Conservation (phyloP, 164 flowering plant species). For the Chloranthus sessilifolius region DNA sequence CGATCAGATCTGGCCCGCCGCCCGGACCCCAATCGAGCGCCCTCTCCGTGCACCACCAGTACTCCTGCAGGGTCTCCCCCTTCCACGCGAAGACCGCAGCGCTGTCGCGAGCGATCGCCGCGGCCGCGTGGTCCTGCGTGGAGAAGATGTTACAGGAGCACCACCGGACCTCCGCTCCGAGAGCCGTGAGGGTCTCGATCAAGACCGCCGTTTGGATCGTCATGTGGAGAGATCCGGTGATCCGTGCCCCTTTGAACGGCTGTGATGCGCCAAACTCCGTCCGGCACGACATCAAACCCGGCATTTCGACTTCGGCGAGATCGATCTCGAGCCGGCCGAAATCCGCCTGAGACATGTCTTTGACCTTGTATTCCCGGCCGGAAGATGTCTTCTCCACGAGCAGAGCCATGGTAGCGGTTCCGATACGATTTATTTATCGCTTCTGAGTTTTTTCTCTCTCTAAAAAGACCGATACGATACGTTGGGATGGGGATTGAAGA, state of each 20-base stretch:
- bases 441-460: too few relatives aligned
- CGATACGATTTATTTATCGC: too few relatives aligned
- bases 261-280: slow-evolving; percentile 21
- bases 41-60: slow-evolving; percentile 38
- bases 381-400: slow-evolving; percentile 21
- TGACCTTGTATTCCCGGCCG: slow-evolving; percentile 28
- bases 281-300: slow-evolving; percentile 24
- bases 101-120: slow-evolving; percentile 32
- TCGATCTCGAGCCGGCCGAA: slow-evolving; percentile 28
- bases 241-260: slow-evolving; percentile 23
- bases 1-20: slow-evolving; percentile 31
- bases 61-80: slow-evolving; percentile 29
- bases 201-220: slow-evolving; percentile 32
- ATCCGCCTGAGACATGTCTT: slow-evolving; percentile 28
- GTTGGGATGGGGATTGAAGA: too few relatives aligned
- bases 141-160: slow-evolving; percentile 35
- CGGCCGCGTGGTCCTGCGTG: slow-evolving; percentile 26
- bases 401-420: slow-evolving; percentile 13
- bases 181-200: slow-evolving; percentile 27
- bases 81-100: slow-evolving; percentile 28
- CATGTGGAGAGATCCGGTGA: slow-evolving; percentile 31
- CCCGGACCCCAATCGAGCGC: slow-evolving; percentile 29
- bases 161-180: slow-evolving; percentile 34
- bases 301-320: slow-evolving; percentile 27
- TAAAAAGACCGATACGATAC: too few relatives aligned